Evolutionary conservation across 768 basidiomycete genomes (phyloP), one percentile per base, ranked within the genome.

Genomic region (Paxillus involutus): DNA sequence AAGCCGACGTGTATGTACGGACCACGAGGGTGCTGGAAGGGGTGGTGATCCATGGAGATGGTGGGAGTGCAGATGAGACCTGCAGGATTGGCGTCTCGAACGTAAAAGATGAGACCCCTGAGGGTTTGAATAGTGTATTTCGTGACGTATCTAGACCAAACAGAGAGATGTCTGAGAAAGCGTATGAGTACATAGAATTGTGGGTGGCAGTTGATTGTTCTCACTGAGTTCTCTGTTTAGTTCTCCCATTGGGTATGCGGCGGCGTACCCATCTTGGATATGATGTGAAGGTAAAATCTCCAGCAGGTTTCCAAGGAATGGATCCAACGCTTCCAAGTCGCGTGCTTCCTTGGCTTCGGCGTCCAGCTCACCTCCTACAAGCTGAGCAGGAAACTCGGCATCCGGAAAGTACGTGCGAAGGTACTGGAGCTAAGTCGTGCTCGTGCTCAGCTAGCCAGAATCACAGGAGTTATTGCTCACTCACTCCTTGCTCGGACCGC

Each of bases 61-160:
- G 47, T 36, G 30, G 17, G 42, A 63, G 58, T 3, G 76, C 72
- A n/a, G 76, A 62, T 6, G 71, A 67, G 44, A 91, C 72, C 59
- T 91, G 89, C 49, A 77, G 75, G 49, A 92, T 88, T 12, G 89
- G 88, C 3, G 88, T 89, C 17, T 78, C 69, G 55, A 89, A 89
- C 3, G 71, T 69, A 55, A 71, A 71, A 6, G 73, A 63, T 5
- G 83, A 73, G 5, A 58, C 69, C 2, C 73, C 73, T 66, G 76
- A 43, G 80, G 77, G 24, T 61, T 40, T 47, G 44, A 70, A 58
- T 36, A 63, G 52, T 45, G 53, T 24, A 58, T 61, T 42, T 60
- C 64, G 39, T 7, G 45, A 55, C n/a, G 16, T 1, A 4, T 59
- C 56, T 33, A 67, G n/a, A 59, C 49, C 12, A 80, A 71, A 39